A percentile compares a stretch with the other conserved stretches of the same genome.
These are phyloP conservation scores for Penicillium concentricum DNA, from an alignment of 2,329 filamentous ascomycete species.

Conservation along the genomic window DNA sequence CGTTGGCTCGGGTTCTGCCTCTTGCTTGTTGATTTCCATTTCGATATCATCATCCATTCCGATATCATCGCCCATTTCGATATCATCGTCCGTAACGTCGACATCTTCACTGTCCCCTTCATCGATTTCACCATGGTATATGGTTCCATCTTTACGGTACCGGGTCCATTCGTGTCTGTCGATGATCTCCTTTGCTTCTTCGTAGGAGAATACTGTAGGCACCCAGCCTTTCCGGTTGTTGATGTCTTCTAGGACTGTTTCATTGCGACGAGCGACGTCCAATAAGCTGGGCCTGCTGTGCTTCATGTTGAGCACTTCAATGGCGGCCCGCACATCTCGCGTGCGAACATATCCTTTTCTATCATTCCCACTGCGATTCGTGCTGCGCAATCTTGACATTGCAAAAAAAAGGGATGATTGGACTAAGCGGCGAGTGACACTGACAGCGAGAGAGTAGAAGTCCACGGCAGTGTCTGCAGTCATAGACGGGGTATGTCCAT, in stretches of 20 bases:
- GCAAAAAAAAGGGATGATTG: constrained; percentile 68
- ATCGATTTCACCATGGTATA: constrained; percentile 27
- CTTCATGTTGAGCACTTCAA: constrained; percentile 55
- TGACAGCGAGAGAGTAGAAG: constrained; percentile 67
- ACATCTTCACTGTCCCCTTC: constrained; percentile 35
- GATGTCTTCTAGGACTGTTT: constrained; percentile 50
- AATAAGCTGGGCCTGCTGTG: constrained; percentile 51
- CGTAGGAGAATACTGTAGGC: constrained; percentile 29
- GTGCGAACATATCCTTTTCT: constrained; percentile 39
- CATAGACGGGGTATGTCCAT: constrained; percentile 61
- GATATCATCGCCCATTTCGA: constrained; percentile 1
- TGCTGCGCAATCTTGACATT: constrained; percentile 64
- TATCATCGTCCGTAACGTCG: constrained; percentile 10
- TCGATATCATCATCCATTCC: constrained; percentile 5
- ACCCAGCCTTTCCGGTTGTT: constrained; percentile 31
- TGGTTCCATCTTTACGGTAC: constrained; percentile 2
- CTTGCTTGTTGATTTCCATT: background rate
- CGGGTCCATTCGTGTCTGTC: constrained; percentile 11
- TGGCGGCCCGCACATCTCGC: constrained; percentile 55
- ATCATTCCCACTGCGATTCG: constrained; percentile 30
- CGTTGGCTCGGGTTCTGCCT: background rate
- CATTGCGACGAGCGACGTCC: constrained; percentile 53
- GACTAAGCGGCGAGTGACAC: constrained; percentile 68
- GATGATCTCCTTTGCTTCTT: constrained; percentile 29
- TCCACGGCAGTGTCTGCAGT: constrained; percentile 74